phyloP scores from a whole-genome alignment of 768 basidiomycete genomes.

The Leccinum fibrillosum region DNA sequence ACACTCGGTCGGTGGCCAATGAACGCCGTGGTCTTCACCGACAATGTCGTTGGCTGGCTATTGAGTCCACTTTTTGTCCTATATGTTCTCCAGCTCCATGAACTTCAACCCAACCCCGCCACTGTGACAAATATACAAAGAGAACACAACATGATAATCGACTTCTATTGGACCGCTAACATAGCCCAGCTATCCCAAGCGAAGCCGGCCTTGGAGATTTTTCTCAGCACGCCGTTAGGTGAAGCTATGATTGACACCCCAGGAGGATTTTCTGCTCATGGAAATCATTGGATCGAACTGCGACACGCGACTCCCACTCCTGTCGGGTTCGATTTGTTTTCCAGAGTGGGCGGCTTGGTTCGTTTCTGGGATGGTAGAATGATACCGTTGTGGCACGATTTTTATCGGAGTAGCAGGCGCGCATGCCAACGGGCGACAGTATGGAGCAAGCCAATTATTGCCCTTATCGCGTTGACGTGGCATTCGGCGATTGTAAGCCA shows the following conservation, averaged over 20 bases:
- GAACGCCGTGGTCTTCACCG: background rate
- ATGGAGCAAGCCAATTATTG: background rate
- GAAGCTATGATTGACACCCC: background rate
- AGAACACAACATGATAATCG: background rate
- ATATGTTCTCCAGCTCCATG: too few relatives aligned
- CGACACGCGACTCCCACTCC: background rate
- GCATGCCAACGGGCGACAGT: slow-evolving; percentile 9
- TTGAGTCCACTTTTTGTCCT: too few relatives aligned
- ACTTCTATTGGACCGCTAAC: background rate
- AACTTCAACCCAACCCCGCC: background rate
- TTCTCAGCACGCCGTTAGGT: background rate
- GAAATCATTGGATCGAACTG: slow-evolving; percentile 3
- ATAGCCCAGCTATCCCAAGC: background rate
- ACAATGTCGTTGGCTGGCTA: too few relatives aligned
- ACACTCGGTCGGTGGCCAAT: background rate
- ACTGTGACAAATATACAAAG: background rate
- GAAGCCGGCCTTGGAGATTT: background rate
- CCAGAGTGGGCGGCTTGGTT: slow-evolving; percentile 3
- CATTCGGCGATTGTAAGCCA: background rate
- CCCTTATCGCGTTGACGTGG: background rate
- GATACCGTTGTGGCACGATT: background rate
- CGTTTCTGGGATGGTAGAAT: background rate
- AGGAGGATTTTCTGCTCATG: background rate
- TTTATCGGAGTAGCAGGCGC: slow-evolving; percentile 5
- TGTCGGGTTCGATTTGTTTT: slow-evolving; percentile 3